Evolutionary conservation across 768 basidiomycete species (phyloP).

Genomic region (Trametes cinnabarina): DNA sequence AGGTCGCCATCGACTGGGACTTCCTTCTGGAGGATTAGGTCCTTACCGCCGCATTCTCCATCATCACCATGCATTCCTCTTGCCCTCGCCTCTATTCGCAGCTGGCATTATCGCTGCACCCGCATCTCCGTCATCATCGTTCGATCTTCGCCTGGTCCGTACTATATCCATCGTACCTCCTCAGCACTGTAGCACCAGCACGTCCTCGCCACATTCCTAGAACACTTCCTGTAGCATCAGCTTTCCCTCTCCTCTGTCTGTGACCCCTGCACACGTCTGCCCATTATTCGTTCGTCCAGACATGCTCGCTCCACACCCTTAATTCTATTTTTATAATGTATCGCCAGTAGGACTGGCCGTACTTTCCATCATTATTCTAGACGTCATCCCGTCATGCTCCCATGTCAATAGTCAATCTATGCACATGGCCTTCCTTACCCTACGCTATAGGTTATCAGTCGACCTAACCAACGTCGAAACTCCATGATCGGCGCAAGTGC

Average conservation of each 20-base stretch:
- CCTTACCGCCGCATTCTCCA: background rate
- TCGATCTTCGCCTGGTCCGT: background rate
- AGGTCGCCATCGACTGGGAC: conserved; percentile 68
- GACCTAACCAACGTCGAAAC: background rate
- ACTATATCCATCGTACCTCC: background rate
- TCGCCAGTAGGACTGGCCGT: background rate
- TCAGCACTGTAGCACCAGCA: conserved; percentile 15
- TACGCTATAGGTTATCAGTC: background rate
- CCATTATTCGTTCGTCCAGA: background rate
- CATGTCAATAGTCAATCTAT: background rate
- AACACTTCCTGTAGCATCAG: conserved; percentile 15
- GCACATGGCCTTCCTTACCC: background rate
- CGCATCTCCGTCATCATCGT: background rate
- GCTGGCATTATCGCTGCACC: background rate
- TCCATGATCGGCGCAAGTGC: background rate
- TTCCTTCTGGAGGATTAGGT: conserved; percentile 67
- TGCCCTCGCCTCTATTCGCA: background rate
- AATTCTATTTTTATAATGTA: conserved; percentile 17
- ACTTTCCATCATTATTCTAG: background rate
- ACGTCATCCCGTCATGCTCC: background rate
- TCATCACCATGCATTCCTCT: background rate
- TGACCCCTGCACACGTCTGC: background rate
- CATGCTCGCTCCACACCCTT: background rate
- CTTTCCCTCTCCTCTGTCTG: background rate
- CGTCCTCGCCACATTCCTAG: background rate